Percentiles rank a stretch among this genome's conserved stretches.
Evolutionary conservation across 176 grass and related monocot genomes (phyloP).

Genomic region (Triticum monococcum): DNA sequence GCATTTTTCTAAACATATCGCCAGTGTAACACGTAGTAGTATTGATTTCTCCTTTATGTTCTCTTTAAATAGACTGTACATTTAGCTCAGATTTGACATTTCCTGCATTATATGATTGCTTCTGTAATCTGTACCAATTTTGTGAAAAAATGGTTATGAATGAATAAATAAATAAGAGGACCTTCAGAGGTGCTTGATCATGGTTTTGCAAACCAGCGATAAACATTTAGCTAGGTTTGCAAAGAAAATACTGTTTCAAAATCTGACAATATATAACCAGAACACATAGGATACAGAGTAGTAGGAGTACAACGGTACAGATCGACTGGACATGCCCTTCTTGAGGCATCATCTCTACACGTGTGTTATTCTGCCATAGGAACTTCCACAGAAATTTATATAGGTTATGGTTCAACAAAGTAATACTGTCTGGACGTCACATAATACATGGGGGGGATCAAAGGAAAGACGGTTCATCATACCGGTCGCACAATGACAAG

Average conservation of each 20-base stretch:
- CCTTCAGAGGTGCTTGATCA: no score
- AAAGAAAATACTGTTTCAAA: background rate
- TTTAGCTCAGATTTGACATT: no score
- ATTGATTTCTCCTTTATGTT: no score
- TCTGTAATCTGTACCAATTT: no score
- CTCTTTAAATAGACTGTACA: background rate
- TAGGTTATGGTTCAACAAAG: slow-evolving; percentile 47
- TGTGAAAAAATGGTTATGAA: no score
- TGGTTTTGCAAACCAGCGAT: no score
- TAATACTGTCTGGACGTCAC: slow-evolving; percentile 31
- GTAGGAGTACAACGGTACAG: background rate
- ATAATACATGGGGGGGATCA: slow-evolving; percentile 45
- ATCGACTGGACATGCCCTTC: background rate
- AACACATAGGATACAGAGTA: background rate
- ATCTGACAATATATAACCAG: slow-evolving; percentile 19
- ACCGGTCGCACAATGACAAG: slow-evolving; percentile 48
- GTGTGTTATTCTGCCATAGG: slow-evolving; percentile 28
- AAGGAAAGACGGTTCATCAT: slow-evolving; percentile 37
- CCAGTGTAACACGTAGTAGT: no score
- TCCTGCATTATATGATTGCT: no score
- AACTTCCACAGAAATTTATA: slow-evolving; percentile 44
- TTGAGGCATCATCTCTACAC: slow-evolving; percentile 34
- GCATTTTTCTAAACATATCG: no score
- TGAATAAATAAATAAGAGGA: no score
- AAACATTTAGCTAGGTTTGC: background rate